Evolutionary conservation across 2,329 filamentous ascomycete species (phyloP).

Genomic region (Cryphonectria naterciae): DNA sequence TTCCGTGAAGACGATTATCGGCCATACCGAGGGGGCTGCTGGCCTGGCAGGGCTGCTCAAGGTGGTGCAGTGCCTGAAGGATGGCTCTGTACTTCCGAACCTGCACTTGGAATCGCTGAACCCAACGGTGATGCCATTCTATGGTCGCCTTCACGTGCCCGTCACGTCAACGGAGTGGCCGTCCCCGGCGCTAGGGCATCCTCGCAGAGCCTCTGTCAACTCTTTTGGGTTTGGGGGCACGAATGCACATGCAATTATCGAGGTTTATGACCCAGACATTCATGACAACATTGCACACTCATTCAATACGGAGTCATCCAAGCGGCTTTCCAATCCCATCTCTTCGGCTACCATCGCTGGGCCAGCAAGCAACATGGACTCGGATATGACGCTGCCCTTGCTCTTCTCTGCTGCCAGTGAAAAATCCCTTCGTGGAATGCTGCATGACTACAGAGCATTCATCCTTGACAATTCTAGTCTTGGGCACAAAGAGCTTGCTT

Average conservation of each 20-base stretch:
- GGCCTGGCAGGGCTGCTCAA: slow-evolving; percentile 55
- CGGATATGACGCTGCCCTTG: slow-evolving; percentile 36
- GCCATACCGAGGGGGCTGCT: slow-evolving; percentile 55
- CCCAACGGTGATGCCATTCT: slow-evolving; percentile 44
- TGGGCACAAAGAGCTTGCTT: slow-evolving; percentile 36
- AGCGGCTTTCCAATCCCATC: neutral
- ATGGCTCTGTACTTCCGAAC: slow-evolving; percentile 47
- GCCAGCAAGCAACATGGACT: neutral
- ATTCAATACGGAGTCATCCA: slow-evolving; percentile 11
- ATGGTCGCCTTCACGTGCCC: slow-evolving; percentile 40
- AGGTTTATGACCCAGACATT: slow-evolving; percentile 42
- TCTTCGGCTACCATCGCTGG: neutral
- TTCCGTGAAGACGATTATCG: slow-evolving; percentile 50
- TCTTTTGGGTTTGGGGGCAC: slow-evolving; percentile 52
- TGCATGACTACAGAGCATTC: slow-evolving; percentile 37
- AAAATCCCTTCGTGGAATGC: slow-evolving; percentile 38
- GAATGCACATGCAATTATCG: slow-evolving; percentile 49
- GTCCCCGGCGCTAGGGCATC: slow-evolving; percentile 38
- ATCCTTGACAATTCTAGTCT: slow-evolving; percentile 31
- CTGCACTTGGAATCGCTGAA: slow-evolving; percentile 47
- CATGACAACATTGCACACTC: slow-evolving; percentile 33
- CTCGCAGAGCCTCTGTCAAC: slow-evolving; percentile 48
- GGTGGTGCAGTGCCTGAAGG: slow-evolving; percentile 45
- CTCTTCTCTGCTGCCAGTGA: slow-evolving; percentile 44
- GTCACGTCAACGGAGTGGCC: slow-evolving; percentile 42